Evolutionary conservation across 2,329 filamentous ascomycete species (phyloP), one percentile per base, ranked within the genome.

Genomic region (Lachnellula occidentalis): DNA sequence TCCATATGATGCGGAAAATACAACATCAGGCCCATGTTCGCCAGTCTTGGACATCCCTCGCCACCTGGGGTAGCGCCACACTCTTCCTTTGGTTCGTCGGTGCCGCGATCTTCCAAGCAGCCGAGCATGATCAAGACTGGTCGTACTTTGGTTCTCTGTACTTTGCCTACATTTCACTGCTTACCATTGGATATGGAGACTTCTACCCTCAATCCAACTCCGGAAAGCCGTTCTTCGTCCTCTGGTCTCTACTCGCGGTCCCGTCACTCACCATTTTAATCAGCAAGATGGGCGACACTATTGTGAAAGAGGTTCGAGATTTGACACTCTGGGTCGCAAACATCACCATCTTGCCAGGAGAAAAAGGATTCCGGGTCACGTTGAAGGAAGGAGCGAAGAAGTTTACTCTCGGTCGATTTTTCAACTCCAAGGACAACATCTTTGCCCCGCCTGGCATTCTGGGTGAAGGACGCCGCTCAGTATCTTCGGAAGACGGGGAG

Each of bases 181-280:
- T 91, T 2, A 96, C 92, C 0, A 88, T 96, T 37, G 92, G 92
- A 1, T 96, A 95, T 63, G 92, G 92, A 3, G 90, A 95, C 61
- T 70, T 86, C 5, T 83, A 85, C 1, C 90, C 90, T 0, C 75
- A 83, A n/a, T 88, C 86, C 2, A 92, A 91, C 59, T 79, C 85
- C 0, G 90, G 88, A 1, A 85, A 88, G 52, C 83, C 88, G 0
- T 95, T 96, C 69, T 96, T 95, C 64, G 88, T 96, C n/a, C 85
- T 96, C 53, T 96, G 92, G 92, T 89, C 86, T 14, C 70, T 96
- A 1, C 78, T 96, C 24, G 90, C 91, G 0, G 78, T 96, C 3
- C 92, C 92, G 0, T 92, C 88, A 2, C 92, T 92, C 80, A 95
- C 92, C 0, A 85, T 95, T 17, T 78, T 96, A 12, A 88, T 95